A percentile compares a stretch with the other conserved stretches of the same genome.
Evolutionary conservation across 495 filamentous ascomycete genomes (phyloP).

Genomic region (Clohesyomyces aquaticus): DNA sequence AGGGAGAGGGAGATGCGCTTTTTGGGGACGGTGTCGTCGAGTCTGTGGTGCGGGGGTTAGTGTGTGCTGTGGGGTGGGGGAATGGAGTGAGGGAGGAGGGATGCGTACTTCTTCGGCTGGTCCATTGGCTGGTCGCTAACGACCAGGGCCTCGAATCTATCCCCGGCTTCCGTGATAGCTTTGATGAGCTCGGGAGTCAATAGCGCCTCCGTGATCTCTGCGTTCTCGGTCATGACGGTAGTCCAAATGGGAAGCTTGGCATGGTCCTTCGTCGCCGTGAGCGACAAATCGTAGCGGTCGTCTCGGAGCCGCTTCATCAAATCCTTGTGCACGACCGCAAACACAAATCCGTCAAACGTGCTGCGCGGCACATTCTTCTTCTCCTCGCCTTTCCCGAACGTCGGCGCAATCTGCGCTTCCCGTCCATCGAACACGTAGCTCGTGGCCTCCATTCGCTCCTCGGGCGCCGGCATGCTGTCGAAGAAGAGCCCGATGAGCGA

Average conservation of each 20-base stretch:
- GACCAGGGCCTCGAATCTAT: constrained; percentile 84
- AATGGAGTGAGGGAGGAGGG: neutral
- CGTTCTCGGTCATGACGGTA: constrained; percentile 94
- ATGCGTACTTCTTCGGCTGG: constrained; percentile 78
- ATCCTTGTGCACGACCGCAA: constrained; percentile 93
- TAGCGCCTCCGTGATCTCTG: constrained; percentile 87
- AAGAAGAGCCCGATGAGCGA: constrained; percentile 72
- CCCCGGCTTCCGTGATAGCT: constrained; percentile 78
- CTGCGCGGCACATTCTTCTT: constrained; percentile 67
- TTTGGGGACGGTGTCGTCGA: constrained; percentile 80
- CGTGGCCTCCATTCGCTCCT: constrained; percentile 72
- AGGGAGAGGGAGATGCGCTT: constrained; percentile 84
- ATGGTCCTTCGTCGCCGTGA: constrained; percentile 90
- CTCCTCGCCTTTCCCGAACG: constrained; percentile 55
- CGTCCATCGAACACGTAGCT: constrained; percentile 89
- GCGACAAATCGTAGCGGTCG: constrained; percentile 90
- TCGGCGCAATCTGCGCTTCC: constrained; percentile 74
- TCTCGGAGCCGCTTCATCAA: constrained; percentile 86
- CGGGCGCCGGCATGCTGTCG: constrained; percentile 68
- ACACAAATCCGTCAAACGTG: constrained; percentile 87
- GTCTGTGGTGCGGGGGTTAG: constrained; percentile 52
- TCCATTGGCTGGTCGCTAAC: constrained; percentile 89
- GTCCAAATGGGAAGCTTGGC: constrained; percentile 87
- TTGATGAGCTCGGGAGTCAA: constrained; percentile 82
- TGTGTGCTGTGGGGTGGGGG: neutral